Conservation (phyloP, 345 rosid genomes). For the Citrus cavaleriei region DNA sequence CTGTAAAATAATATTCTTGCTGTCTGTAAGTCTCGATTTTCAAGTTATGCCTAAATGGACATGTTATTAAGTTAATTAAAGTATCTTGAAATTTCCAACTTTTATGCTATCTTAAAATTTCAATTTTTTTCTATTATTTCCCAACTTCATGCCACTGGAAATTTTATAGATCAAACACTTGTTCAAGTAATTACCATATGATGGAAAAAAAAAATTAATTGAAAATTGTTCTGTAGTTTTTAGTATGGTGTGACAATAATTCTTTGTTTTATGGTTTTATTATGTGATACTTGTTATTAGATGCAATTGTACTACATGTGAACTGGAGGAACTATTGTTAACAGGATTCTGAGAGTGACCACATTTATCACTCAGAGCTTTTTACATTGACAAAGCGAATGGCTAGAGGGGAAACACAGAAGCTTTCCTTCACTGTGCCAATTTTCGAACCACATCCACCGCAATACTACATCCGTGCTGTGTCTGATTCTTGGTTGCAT, state of each 20-base stretch:
- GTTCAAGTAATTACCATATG: neutral
- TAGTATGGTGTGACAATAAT: no score
- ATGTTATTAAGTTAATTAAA: neutral
- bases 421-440: conserved; percentile 91
- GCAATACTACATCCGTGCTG: conserved; percentile 90
- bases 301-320: neutral
- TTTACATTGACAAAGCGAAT: conserved; percentile 80
- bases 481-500: conserved; percentile 97
- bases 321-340: conserved; percentile 12
- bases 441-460: conserved; percentile 99
- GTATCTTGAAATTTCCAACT: neutral
- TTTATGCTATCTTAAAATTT: neutral
- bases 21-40: neutral
- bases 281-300: neutral
- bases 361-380: conserved; percentile 95
- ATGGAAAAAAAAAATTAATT: neutral
- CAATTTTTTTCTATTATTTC: neutral
- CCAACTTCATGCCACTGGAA: neutral
- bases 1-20: neutral
- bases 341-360: conserved; percentile 96
- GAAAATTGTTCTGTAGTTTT: neutral
- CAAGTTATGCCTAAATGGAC: neutral
- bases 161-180: neutral
- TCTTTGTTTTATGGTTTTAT: neutral
- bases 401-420: conserved; percentile 87